Percentiles rank a stretch among this genome's conserved stretches.
Evolutionary conservation across 768 basidiomycete genomes (phyloP).

Genomic region (Nidula microcarpa): DNA sequence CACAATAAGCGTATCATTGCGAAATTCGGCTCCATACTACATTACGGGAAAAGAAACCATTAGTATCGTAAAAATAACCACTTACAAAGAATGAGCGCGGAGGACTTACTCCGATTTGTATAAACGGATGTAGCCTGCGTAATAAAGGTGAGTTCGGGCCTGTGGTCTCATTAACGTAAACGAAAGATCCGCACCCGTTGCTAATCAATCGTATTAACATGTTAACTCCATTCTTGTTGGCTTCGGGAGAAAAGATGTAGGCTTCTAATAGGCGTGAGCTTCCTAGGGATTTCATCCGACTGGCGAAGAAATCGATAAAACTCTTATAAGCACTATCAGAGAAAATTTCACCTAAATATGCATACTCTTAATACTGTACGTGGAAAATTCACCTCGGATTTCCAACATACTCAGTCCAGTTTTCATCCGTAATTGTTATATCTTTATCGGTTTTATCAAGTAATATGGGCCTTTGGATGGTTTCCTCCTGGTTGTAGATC

Average conservation of each 20-base stretch:
- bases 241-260: slow-evolving; percentile 39
- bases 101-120: slow-evolving; percentile 44
- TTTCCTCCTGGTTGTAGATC: slow-evolving; percentile 41
- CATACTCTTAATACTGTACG: background rate
- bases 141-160: background rate
- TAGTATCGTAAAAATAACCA: background rate
- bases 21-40: slow-evolving; percentile 54
- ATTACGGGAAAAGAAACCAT: background rate
- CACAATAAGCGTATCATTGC: slow-evolving; percentile 43
- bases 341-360: background rate
- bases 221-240: slow-evolving; percentile 23
- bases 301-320: slow-evolving; percentile 36
- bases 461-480: slow-evolving; percentile 34
- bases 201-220: slow-evolving; percentile 33
- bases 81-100: background rate
- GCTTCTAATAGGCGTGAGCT: slow-evolving; percentile 36
- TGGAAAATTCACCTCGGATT: slow-evolving; percentile 27
- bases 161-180: too few relatives aligned
- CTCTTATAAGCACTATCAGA: slow-evolving; percentile 31
- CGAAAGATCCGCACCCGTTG: slow-evolving; percentile 24
- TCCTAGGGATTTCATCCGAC: slow-evolving; percentile 33
- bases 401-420: slow-evolving; percentile 49
- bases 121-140: slow-evolving; percentile 51
- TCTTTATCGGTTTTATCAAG: slow-evolving; percentile 27
- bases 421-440: slow-evolving; percentile 34